phyloP scores from a whole-genome alignment of 2,329 filamentous ascomycete species.

The Aspergillus sp. region DNA sequence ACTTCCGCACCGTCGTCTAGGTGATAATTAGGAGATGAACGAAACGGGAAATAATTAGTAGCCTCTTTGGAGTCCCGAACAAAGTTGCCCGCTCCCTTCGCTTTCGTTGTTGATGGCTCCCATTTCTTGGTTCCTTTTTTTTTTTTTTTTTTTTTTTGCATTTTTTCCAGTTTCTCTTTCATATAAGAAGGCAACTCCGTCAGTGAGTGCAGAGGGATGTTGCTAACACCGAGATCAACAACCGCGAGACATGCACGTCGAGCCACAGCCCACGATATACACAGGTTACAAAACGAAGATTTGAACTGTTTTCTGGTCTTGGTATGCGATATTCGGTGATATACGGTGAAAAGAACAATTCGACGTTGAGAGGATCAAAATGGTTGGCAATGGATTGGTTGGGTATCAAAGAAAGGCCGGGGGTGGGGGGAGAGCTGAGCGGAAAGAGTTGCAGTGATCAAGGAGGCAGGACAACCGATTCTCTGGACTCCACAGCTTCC shows the following conservation, averaged over 20 bases:
- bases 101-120: slow-evolving; percentile 15
- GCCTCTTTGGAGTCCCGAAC: slow-evolving; percentile 26
- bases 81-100: slow-evolving; percentile 27
- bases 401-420: slow-evolving; percentile 37
- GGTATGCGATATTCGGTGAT: slow-evolving; percentile 9
- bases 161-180: slow-evolving; percentile 13
- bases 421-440: slow-evolving; percentile 19
- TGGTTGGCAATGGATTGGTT: slow-evolving; percentile 27
- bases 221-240: slow-evolving; percentile 12
- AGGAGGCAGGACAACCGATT: slow-evolving; percentile 26
- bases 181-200: slow-evolving; percentile 7
- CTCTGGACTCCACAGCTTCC: slow-evolving; percentile 20
- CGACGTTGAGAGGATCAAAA: slow-evolving; percentile 12
- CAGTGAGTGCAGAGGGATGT: slow-evolving; percentile 12
- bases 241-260: slow-evolving; percentile 10
- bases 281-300: slow-evolving; percentile 16
- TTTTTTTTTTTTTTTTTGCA: slow-evolving; percentile 13
- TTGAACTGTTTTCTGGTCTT: slow-evolving; percentile 6
- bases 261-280: slow-evolving; percentile 16
- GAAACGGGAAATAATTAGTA: slow-evolving; percentile 24
- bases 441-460: slow-evolving; percentile 19
- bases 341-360: slow-evolving; percentile 14
- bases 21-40: slow-evolving; percentile 31
- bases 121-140: slow-evolving; percentile 20
- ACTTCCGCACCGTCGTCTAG: slow-evolving; percentile 34